Evolutionary conservation across 176 grass and related monocot genomes (phyloP), one percentile per base, ranked within the genome.

Genomic region (Musa schizocarpa): DNA sequence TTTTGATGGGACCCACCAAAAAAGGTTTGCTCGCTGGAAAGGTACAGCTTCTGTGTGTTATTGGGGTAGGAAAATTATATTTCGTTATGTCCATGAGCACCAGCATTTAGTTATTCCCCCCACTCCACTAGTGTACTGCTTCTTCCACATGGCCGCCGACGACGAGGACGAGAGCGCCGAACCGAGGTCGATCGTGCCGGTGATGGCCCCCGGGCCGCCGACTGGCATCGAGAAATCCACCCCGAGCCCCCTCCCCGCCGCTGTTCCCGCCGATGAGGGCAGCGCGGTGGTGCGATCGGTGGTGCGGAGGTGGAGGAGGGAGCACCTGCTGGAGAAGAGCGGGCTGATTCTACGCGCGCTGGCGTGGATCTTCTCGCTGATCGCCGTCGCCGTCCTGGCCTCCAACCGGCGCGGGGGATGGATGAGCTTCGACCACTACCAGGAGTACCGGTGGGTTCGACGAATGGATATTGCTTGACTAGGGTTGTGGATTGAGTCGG

Each of bases 321-420:
- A 89, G 9, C 29, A 20, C 9, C 61, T 57, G 65, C 49, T 83
- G 29, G 72, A 53, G 53, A 86, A 80, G 76, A 55, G 74, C 50
- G 57, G 61, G 53, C 76, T 92, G 73, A 52, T 83, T 26, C 84
- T 96, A 12, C 81, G 86, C 13, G 75, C 61, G 13, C 9, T 72
- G 68, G 80, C 53, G 12, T 96, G 85, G 84, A 16, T 84, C 75
- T 87, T 92, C 83, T 85, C 82, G 73, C 76, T 89, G 53, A 76
- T 89, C 48, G 68, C 92, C 65, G 82, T 96, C 80, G 82, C 92
- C 57, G 78, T 92, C 76, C 87, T 89, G 89, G 80, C 77, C 52
- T 89, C 92, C 58, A 89, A 89, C 82, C 61, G 69, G 75, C 89
- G 86, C 64, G 87, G 85, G 63, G 82, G 80, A 64, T 54, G 86